Percentiles rank a stretch among this genome's conserved stretches.
These are phyloP conservation scores for Oryza nivara DNA, from an alignment of 176 grass and related monocot species.

Conservation along the genomic window DNA sequence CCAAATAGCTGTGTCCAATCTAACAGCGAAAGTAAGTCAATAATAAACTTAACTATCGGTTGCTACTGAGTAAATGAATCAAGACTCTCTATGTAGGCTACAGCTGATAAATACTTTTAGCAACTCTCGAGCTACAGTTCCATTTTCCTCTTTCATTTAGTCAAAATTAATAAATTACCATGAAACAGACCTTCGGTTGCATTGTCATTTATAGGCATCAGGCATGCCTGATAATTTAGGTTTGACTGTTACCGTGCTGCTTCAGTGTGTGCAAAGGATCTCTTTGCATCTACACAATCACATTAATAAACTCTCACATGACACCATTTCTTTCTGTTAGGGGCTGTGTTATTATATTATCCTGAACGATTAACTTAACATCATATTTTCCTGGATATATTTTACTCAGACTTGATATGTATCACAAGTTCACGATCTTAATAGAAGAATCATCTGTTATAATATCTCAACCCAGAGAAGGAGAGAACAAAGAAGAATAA, in stretches of 20 bases:
- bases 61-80: conserved; percentile 3
- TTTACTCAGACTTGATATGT: background rate
- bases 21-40: conserved; percentile 80
- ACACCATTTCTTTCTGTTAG: background rate
- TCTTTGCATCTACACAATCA: conserved; percentile 15
- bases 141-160: conserved; percentile 4
- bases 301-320: background rate
- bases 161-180: background rate
- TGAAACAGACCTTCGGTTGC: conserved; percentile 31
- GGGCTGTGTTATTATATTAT: background rate
- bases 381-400: conserved; percentile 15
- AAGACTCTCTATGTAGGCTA: background rate
- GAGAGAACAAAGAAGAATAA: conserved; percentile 17
- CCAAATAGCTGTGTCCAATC: conserved; percentile 86
- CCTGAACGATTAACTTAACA: conserved; percentile 1
- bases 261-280: conserved; percentile 8
- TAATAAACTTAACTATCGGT: conserved; percentile 20
- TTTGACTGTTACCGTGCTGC: background rate
- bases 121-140: background rate
- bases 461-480: conserved; percentile 20
- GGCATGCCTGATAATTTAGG: conserved; percentile 7
- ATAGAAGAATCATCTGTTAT: background rate
- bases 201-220: conserved; percentile 15
- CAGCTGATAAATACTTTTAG: conserved; percentile 6
- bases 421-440: background rate